Conservation (phyloP, 2,329 filamentous ascomycete species). For the Fusarium pilosicola region DNA sequence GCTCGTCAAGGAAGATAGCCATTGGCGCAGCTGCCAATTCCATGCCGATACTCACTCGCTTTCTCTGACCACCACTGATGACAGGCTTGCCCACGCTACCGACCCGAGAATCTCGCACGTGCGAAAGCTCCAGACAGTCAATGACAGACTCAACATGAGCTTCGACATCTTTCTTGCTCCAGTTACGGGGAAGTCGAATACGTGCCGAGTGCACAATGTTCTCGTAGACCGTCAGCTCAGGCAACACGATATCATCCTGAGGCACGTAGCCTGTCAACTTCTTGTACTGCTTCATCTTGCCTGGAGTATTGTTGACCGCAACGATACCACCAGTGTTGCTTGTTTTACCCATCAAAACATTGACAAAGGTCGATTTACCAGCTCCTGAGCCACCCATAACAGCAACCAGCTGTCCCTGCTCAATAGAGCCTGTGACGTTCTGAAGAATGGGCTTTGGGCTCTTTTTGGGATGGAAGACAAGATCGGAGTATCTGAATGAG, state of each 20-base stretch:
- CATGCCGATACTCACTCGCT: constrained; percentile 68
- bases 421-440: constrained; percentile 64
- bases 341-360: constrained; percentile 69
- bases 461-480: constrained; percentile 60
- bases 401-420: constrained; percentile 64
- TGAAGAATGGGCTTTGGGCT: constrained; percentile 59
- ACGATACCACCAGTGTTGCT: constrained; percentile 61
- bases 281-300: constrained; percentile 62
- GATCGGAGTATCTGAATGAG: constrained; percentile 61
- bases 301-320: constrained; percentile 62
- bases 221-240: constrained; percentile 69
- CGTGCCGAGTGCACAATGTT: constrained; percentile 70
- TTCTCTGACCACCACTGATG: constrained; percentile 67
- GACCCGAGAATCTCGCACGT: constrained; percentile 62
- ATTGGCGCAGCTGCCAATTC: constrained; percentile 67
- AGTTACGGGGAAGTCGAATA: constrained; percentile 62
- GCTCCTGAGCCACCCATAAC: constrained; percentile 71
- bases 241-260: constrained; percentile 69
- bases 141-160: constrained; percentile 67
- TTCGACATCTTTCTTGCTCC: constrained; percentile 60
- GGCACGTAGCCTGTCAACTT: constrained; percentile 71
- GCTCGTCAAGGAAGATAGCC: constrained; percentile 65
- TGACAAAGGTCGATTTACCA: constrained; percentile 68
- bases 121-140: constrained; percentile 62
- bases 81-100: constrained; percentile 62